These are phyloP conservation scores for Fusarium graminum DNA, from an alignment of 2,329 filamentous ascomycete species.

Conservation along the genomic window DNA sequence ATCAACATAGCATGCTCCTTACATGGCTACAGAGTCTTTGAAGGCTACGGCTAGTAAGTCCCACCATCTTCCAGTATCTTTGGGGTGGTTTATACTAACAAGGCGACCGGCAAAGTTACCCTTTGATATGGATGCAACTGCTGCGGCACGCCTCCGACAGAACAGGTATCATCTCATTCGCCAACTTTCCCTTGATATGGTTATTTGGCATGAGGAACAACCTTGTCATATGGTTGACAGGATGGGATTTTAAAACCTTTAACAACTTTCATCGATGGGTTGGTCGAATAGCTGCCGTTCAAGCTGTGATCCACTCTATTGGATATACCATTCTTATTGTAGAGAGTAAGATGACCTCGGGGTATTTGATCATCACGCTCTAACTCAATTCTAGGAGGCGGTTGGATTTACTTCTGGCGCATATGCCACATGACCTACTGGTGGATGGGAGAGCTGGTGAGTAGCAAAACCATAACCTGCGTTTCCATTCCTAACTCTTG, in stretches of 20 bases:
- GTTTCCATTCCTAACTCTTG: rapidly evolving
- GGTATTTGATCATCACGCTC: conserved; percentile 49
- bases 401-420: conserved; percentile 52
- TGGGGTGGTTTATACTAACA: not conserved
- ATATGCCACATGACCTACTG: conserved; percentile 60
- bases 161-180: conserved; percentile 73
- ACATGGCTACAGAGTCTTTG: conserved; percentile 20
- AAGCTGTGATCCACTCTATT: conserved; percentile 73
- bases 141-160: conserved; percentile 72
- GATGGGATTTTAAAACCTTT: conserved; percentile 77
- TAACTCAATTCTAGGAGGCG: conserved; percentile 52
- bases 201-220: conserved; percentile 77
- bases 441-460: conserved; percentile 62
- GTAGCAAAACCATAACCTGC: not conserved
- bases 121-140: conserved; percentile 52
- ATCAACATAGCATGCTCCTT: conserved; percentile 10
- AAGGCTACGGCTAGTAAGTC: conserved; percentile 29
- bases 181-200: conserved; percentile 74
- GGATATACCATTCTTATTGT: conserved; percentile 63
- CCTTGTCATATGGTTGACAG: conserved; percentile 73
- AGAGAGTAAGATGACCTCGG: not conserved
- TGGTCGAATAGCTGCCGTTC: conserved; percentile 70
- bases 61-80: rapidly evolving
- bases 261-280: conserved; percentile 77
- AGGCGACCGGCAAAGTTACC: conserved; percentile 49